Percentiles rank a stretch among this genome's conserved stretches.
These are phyloP conservation scores for Naumovozyma baii DNA, from an alignment of 805 yeast species.

Conservation along the genomic window DNA sequence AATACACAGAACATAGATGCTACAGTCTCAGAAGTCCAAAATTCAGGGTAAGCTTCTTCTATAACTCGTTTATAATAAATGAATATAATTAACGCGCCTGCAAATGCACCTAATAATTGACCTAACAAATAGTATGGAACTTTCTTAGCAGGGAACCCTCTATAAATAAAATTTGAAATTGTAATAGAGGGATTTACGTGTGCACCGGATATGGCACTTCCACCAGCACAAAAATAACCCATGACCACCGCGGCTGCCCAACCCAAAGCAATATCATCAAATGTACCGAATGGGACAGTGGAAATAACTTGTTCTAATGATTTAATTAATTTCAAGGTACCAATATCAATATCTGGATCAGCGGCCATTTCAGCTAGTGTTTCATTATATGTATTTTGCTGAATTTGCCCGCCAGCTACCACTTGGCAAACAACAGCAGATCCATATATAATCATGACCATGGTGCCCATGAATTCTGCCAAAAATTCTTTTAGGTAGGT, in stretches of 20 bases:
- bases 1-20: slow-evolving; percentile 40
- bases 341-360: slow-evolving; percentile 2
- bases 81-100: slow-evolving; percentile 38
- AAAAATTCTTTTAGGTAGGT: slow-evolving; percentile 34
- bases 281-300: slow-evolving; percentile 30
- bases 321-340: slow-evolving; percentile 3
- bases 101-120: slow-evolving; percentile 40
- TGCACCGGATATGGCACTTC: slow-evolving; percentile 43
- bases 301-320: slow-evolving; percentile 8
- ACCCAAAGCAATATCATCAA: slow-evolving; percentile 35
- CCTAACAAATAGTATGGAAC: slow-evolving; percentile 36
- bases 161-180: slow-evolving; percentile 36
- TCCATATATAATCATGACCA: slow-evolving; percentile 38
- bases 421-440: slow-evolving; percentile 41
- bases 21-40: slow-evolving; percentile 17
- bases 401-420: slow-evolving; percentile 26
- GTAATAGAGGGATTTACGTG: slow-evolving; percentile 48
- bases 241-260: slow-evolving; percentile 47
- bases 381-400: slow-evolving; percentile 8
- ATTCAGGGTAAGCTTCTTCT: slow-evolving; percentile 18
- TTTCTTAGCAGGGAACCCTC: slow-evolving; percentile 43
- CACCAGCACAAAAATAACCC: slow-evolving; percentile 42
- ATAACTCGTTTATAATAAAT: slow-evolving; percentile 35
- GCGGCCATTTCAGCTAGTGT: slow-evolving; percentile 2
- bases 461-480: slow-evolving; percentile 44